Percentiles rank a stretch among this genome's conserved stretches.
phyloP scores from a whole-genome alignment of 208 protist genomes.

The Wallacemonas sp. region DNA sequence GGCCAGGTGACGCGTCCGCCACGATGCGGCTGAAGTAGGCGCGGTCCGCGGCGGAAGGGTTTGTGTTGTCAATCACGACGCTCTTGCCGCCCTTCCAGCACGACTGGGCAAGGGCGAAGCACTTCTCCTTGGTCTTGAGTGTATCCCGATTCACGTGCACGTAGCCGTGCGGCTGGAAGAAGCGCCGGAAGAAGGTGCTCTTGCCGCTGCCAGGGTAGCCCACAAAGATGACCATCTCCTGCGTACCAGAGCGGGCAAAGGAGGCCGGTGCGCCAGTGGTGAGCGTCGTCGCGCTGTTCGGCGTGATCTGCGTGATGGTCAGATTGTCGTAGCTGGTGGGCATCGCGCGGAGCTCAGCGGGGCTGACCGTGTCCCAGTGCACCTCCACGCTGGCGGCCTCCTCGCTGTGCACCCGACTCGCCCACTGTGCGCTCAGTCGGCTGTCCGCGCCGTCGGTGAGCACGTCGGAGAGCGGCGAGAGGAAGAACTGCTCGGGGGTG shows the following conservation, averaged over 20 bases:
- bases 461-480: slow-evolving; percentile 13
- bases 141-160: slow-evolving; percentile 76
- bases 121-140: slow-evolving; percentile 73
- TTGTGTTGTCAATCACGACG: slow-evolving; percentile 94
- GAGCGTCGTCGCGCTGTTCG: slow-evolving; percentile 7
- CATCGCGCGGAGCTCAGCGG: slow-evolving; percentile 43
- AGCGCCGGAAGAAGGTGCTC: slow-evolving; percentile 83
- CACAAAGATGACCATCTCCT: slow-evolving; percentile 89
- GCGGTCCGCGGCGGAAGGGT: slow-evolving; percentile 56
- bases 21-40: slow-evolving; percentile 65
- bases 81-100: slow-evolving; percentile 58
- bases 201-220: slow-evolving; percentile 91
- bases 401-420: slow-evolving; percentile 9
- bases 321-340: slow-evolving; percentile 53
- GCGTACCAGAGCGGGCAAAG: slow-evolving; percentile 19
- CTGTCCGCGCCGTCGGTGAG: background rate
- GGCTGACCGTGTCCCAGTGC: slow-evolving; percentile 62
- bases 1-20: background rate
- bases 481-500: slow-evolving; percentile 92
- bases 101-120: slow-evolving; percentile 41
- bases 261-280: slow-evolving; percentile 25
- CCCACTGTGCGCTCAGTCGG: slow-evolving; percentile 9
- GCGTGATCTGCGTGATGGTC: slow-evolving; percentile 24
- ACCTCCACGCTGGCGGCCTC: background rate
- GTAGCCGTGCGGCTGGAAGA: slow-evolving; percentile 85